A percentile compares a stretch with the other conserved stretches of the same genome.
Evolutionary conservation across 345 rosid species (phyloP).

Genomic region (Acer yangbiense): DNA sequence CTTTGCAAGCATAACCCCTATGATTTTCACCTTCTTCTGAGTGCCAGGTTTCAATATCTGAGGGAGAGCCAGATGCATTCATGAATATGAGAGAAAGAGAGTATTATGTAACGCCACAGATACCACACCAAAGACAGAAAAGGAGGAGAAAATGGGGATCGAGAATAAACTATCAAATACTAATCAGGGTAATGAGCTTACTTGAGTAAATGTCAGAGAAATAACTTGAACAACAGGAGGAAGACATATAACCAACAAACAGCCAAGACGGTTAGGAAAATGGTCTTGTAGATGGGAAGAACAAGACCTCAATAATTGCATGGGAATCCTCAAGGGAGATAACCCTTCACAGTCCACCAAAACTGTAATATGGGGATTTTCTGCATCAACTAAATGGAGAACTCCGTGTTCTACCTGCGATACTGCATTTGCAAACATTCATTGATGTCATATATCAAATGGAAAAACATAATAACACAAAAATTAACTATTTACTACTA

Average conservation of each 20-base stretch:
- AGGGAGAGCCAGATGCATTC: constrained; percentile 17
- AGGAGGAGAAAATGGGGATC: background rate
- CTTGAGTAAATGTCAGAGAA: constrained; percentile 86
- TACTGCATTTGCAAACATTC: constrained; percentile 48
- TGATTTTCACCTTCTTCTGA: constrained; percentile 79
- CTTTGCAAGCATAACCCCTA: constrained; percentile 58
- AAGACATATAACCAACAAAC: constrained; percentile 79
- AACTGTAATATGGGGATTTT: constrained; percentile 72
- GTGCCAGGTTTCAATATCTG: constrained; percentile 83
- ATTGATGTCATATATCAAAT: background rate
- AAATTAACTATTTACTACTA: background rate
- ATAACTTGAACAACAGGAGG: constrained; percentile 85
- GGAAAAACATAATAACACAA: constrained; percentile 10
- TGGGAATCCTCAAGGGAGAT: constrained; percentile 79
- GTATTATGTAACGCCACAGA: constrained; percentile 5
- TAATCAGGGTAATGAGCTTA: constrained; percentile 27
- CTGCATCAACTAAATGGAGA: constrained; percentile 55
- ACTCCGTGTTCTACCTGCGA: constrained; percentile 93
- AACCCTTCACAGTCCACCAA: constrained; percentile 89
- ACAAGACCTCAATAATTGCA: constrained; percentile 90
- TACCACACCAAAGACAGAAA: background rate
- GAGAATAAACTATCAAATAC: constrained; percentile 7
- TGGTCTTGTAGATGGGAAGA: constrained; percentile 86
- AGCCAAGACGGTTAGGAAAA: constrained; percentile 85
- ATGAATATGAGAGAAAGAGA: background rate